Percentiles rank a stretch among this genome's conserved stretches.
Evolutionary conservation across 1,139 yeast genomes (phyloP).

Genomic region (Suhomyces guaymorum): DNA sequence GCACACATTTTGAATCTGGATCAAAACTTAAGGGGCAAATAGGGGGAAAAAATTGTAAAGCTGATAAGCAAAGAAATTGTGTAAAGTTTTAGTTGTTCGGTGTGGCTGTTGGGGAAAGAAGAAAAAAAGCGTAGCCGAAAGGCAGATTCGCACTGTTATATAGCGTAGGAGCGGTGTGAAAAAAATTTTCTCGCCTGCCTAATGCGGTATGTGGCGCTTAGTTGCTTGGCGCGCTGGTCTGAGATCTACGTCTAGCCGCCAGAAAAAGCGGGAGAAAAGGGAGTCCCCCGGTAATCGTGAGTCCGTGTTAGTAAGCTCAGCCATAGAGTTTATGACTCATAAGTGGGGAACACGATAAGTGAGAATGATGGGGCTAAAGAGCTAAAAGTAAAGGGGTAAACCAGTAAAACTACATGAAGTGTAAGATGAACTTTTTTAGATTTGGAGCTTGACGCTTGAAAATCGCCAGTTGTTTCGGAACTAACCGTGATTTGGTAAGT

Average conservation of each 20-base stretch:
- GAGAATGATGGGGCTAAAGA: too few species aligned
- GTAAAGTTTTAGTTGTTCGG: slow-evolving; percentile 1
- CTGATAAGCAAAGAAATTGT: too few species aligned
- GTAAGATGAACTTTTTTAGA: too few species aligned
- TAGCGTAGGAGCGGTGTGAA: slow-evolving; percentile 13
- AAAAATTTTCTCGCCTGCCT: slow-evolving; percentile 14
- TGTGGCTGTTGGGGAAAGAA: slow-evolving; percentile 11
- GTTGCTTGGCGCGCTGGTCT: slow-evolving; percentile 4
- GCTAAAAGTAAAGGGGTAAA: too few species aligned
- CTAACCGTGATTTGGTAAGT: too few species aligned
- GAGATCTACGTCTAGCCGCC: slow-evolving; percentile 7
- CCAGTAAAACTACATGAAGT: too few species aligned
- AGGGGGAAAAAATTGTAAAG: slow-evolving; percentile 9
- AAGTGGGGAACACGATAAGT: too few species aligned
- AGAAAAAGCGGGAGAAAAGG: background rate
- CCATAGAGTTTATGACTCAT: slow-evolving; percentile 9
- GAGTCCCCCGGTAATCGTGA: slow-evolving; percentile 8
- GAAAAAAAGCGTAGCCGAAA: slow-evolving; percentile 2
- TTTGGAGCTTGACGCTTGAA: too few species aligned
- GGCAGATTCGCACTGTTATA: slow-evolving; percentile 9
- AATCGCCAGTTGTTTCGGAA: too few species aligned
- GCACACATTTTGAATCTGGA: slow-evolving; percentile 33
- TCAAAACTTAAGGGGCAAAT: slow-evolving; percentile 12
- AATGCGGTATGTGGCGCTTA: slow-evolving; percentile 5
- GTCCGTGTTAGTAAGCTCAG: slow-evolving; percentile 11